Evolutionary conservation across 306 rosid genomes (phyloP).

Genomic region (Rosa lucieae): DNA sequence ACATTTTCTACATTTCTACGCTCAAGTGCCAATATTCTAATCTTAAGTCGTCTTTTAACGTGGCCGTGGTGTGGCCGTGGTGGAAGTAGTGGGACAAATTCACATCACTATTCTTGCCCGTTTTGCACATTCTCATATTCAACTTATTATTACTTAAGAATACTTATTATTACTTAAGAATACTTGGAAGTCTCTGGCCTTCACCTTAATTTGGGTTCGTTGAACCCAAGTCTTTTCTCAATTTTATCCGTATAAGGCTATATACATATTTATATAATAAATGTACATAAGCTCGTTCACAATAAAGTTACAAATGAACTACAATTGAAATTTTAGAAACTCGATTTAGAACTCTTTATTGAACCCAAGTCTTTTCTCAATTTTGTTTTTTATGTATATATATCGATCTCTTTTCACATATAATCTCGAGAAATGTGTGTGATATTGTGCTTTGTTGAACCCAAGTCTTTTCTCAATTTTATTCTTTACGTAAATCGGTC

Average conservation of each 20-base stretch:
- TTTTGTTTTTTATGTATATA: too few species aligned
- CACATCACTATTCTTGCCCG: background rate
- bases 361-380: background rate
- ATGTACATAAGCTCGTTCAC: too few species aligned
- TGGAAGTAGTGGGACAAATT: constrained; percentile 22
- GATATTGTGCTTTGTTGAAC: too few species aligned
- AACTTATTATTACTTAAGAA: background rate
- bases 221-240: background rate
- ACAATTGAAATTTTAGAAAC: too few species aligned
- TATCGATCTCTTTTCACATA: too few species aligned
- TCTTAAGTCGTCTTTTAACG: constrained; percentile 25
- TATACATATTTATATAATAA: background rate
- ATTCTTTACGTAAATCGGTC: too few species aligned
- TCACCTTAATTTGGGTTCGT: background rate
- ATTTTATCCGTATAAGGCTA: background rate
- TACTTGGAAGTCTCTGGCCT: background rate
- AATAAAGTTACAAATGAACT: too few species aligned
- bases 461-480: too few species aligned
- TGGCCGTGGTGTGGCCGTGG: constrained; percentile 42
- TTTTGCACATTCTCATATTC: background rate
- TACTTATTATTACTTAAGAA: background rate
- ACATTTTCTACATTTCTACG: too few species aligned
- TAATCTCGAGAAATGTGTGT: too few species aligned
- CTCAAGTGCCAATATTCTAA: too few species aligned
- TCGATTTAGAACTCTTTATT: too few species aligned